Evolutionary conservation across 164 flowering plant genomes (phyloP).

Genomic region (Pachysandra terminalis): DNA sequence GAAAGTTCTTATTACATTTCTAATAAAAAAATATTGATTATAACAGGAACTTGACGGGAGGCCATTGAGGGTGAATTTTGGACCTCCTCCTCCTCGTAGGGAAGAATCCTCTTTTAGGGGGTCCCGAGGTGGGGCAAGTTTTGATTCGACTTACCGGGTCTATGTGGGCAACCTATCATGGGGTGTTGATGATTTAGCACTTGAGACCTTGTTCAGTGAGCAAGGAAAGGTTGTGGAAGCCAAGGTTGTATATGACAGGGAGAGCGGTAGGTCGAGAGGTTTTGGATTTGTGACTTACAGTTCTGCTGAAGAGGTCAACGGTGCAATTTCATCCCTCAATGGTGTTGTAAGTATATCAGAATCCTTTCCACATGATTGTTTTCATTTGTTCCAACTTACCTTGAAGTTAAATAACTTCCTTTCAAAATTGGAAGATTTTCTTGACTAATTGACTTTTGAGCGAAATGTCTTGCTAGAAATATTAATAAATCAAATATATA

Average conservation of each 20-base stretch:
- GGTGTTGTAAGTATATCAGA: slow-evolving; percentile 61
- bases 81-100: slow-evolving; percentile 44
- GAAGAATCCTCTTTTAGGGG: slow-evolving; percentile 26
- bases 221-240: slow-evolving; percentile 88
- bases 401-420: too few relatives aligned
- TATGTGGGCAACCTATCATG: slow-evolving; percentile 68
- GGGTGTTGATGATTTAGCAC: slow-evolving; percentile 60
- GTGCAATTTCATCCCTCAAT: slow-evolving; percentile 68
- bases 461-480: too few relatives aligned
- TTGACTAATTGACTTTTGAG: too few relatives aligned
- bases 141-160: slow-evolving; percentile 24
- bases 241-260: slow-evolving; percentile 77
- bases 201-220: slow-evolving; percentile 37
- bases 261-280: slow-evolving; percentile 91
- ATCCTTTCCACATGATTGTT: neutral
- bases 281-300: slow-evolving; percentile 89
- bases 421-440: too few relatives aligned
- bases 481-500: too few relatives aligned
- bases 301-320: slow-evolving; percentile 65
- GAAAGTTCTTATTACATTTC: neutral
- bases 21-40: neutral
- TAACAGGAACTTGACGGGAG: slow-evolving; percentile 50
- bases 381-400: too few relatives aligned
- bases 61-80: slow-evolving; percentile 47
- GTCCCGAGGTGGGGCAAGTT: slow-evolving; percentile 17